Conservation (phyloP, 768 basidiomycete genomes). For the Suillus subaureus region DNA sequence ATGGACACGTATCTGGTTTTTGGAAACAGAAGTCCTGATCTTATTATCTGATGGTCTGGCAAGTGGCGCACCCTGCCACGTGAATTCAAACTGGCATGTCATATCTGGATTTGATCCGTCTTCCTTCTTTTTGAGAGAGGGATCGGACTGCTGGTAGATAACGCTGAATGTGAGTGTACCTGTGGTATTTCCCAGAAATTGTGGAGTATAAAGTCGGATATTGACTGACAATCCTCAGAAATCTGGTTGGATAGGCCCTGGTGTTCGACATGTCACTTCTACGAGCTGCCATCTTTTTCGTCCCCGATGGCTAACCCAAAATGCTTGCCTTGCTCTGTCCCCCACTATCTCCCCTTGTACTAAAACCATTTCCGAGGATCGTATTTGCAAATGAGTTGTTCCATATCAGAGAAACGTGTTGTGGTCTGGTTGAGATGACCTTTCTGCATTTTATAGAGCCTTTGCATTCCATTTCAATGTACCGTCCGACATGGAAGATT, state of each 20-base stretch:
- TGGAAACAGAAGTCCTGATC: neutral
- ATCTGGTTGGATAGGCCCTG: neutral
- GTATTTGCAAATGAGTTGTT: neutral
- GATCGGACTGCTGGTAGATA: neutral
- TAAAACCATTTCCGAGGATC: neutral
- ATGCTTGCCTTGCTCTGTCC: neutral
- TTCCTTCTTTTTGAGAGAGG: neutral
- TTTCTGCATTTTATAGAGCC: neutral
- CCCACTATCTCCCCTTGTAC: neutral
- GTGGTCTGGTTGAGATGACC: neutral
- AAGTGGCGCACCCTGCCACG: neutral
- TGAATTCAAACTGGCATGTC: neutral
- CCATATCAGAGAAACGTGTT: neutral
- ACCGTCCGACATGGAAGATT: neutral
- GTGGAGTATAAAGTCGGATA: neutral
- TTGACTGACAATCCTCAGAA: neutral
- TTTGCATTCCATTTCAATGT: neutral
- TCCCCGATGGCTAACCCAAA: neutral
- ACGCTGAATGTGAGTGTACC: neutral
- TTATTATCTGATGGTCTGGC: neutral
- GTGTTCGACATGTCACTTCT: neutral
- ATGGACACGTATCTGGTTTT: neutral
- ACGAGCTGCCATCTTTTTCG: neutral
- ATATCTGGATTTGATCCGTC: neutral
- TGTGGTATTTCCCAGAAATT: neutral